Conservation (phyloP, 1,139 yeast species). For the Spencermartinsiella ligniputridi region DNA sequence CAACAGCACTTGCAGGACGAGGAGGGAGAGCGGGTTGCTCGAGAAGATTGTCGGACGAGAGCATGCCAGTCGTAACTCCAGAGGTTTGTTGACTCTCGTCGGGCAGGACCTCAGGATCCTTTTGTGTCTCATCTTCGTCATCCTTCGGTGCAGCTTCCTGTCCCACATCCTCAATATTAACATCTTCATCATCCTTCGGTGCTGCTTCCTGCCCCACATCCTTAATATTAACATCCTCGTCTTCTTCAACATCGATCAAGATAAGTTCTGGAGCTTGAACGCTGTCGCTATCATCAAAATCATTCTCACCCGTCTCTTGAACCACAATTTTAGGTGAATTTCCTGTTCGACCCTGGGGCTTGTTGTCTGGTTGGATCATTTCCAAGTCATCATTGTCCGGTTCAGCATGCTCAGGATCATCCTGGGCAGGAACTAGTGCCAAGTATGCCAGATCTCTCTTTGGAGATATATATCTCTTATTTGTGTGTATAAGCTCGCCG, state of each 20-base stretch:
- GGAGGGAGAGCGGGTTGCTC: slow-evolving; percentile 4
- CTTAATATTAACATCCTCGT: slow-evolving; percentile 7
- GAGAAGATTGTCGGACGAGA: neutral
- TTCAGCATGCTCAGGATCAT: slow-evolving; percentile 43
- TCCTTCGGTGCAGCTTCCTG: neutral
- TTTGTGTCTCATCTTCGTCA: neutral
- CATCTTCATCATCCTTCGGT: slow-evolving; percentile 6
- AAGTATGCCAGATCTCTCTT: slow-evolving; percentile 79
- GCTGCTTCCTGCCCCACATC: neutral
- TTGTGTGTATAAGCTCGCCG: slow-evolving; percentile 60
- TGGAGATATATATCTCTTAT: slow-evolving; percentile 68
- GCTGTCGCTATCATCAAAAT: neutral
- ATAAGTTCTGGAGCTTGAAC: neutral
- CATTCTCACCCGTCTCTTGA: slow-evolving; percentile 5
- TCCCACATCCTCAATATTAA: slow-evolving; percentile 3
- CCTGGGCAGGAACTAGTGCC: slow-evolving; percentile 53
- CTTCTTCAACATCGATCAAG: slow-evolving; percentile 13
- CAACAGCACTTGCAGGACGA: slow-evolving; percentile 9
- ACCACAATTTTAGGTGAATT: neutral
- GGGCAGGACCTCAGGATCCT: neutral
- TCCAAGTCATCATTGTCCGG: neutral
- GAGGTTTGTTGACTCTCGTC: too few relatives aligned
- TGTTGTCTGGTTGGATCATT: neutral
- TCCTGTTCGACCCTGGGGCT: neutral
- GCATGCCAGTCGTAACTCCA: too few relatives aligned